Evolutionary conservation across 2,329 filamentous ascomycete genomes (phyloP).

Genomic region (Xylaria sp.): DNA sequence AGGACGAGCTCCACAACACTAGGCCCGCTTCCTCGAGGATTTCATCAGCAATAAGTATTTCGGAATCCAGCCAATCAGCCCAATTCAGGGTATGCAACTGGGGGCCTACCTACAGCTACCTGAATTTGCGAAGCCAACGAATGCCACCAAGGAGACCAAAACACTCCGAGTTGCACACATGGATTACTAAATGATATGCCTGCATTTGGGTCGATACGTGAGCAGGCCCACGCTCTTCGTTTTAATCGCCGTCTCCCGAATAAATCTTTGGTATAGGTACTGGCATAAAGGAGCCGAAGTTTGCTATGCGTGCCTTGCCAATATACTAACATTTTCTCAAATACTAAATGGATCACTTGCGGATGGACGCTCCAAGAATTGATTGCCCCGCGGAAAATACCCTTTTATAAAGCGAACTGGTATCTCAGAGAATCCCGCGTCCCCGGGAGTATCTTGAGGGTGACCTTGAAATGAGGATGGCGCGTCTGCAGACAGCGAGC

Average conservation of each 20-base stretch:
- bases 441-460: neutral
- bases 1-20: no score
- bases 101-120: no score
- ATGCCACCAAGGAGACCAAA: no score
- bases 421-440: neutral
- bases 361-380: neutral
- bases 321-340: neutral
- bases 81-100: no score
- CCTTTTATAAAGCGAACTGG: neutral
- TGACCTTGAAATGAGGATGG: neutral
- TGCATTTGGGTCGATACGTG: neutral
- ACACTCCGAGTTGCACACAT: no score
- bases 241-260: neutral
- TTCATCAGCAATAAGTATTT: no score
- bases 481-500: neutral
- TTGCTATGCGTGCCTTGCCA: neutral
- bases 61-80: no score
- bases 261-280: neutral
- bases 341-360: neutral
- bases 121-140: no score
- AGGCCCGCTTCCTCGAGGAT: no score
- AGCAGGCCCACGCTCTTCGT: neutral
- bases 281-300: neutral
- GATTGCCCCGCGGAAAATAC: neutral
- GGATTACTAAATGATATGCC: no score